Conservation (phyloP, 495 filamentous ascomycete species). For the Aspergillus sparsus region DNA sequence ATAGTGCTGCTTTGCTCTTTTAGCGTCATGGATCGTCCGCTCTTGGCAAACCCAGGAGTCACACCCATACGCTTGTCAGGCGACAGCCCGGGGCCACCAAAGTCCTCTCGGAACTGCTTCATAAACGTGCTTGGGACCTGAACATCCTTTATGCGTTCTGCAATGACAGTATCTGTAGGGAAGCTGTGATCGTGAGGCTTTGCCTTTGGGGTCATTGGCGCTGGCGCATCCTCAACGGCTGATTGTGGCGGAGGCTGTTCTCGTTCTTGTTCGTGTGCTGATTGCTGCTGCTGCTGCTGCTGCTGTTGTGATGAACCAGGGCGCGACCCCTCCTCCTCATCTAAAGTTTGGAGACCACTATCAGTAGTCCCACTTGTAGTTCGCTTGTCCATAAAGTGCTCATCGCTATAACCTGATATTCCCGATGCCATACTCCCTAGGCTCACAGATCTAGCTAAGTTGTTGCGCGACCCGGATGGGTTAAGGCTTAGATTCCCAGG, state of each 20-base stretch:
- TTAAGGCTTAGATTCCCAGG: constrained; percentile 58
- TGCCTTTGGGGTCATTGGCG: constrained; percentile 51
- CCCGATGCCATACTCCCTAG: constrained; percentile 95
- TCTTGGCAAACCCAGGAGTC: constrained; percentile 57
- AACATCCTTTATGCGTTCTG: constrained; percentile 82
- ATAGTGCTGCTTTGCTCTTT: constrained; percentile 98
- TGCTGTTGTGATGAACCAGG: constrained; percentile 26
- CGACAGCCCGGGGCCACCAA: constrained; percentile 52
- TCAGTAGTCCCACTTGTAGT: constrained; percentile 44
- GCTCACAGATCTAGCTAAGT: constrained; percentile 77
- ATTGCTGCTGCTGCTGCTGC: background rate
- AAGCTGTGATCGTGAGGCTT: constrained; percentile 48
- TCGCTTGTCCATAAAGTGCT: constrained; percentile 45
- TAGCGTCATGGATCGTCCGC: constrained; percentile 82
- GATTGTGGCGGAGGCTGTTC: constrained; percentile 41
- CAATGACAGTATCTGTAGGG: constrained; percentile 85
- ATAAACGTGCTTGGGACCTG: constrained; percentile 87
- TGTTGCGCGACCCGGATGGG: constrained; percentile 43
- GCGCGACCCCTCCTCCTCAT: constrained; percentile 59
- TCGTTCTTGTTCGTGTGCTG: constrained; percentile 8
- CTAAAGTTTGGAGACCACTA: constrained; percentile 58
- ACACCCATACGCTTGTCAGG: constrained; percentile 55
- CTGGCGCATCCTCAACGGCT: constrained; percentile 32
- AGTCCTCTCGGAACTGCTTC: constrained; percentile 72
- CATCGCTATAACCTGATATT: constrained; percentile 74